These are phyloP conservation scores for Cladosporium austrohemisphaericum DNA, from an alignment of 2,329 filamentous ascomycete genomes.

Conservation along the genomic window DNA sequence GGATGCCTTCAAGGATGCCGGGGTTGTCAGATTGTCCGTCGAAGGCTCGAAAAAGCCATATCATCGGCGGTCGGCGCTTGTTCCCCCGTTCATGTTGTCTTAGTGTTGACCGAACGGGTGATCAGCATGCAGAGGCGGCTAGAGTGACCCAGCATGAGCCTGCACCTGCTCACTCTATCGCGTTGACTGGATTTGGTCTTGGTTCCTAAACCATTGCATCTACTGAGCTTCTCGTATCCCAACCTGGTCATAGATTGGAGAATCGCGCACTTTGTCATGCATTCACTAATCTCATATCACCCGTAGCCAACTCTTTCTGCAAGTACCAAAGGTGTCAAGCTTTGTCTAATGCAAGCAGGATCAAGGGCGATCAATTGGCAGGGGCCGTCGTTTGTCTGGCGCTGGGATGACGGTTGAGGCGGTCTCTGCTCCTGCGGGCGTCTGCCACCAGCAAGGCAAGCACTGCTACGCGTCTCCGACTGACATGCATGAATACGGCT, in stretches of 20 bases:
- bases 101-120: slow-evolving; percentile 2
- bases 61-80: slow-evolving; percentile 13
- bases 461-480: slow-evolving; percentile 14
- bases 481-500: slow-evolving; percentile 15
- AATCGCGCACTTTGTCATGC: slow-evolving; percentile 5
- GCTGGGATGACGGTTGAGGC: slow-evolving; percentile 11
- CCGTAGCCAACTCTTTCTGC: neutral
- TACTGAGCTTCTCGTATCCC: neutral
- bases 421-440: slow-evolving; percentile 6
- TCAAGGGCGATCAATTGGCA: slow-evolving; percentile 7
- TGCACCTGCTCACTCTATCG: neutral
- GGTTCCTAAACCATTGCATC: neutral
- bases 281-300: neutral
- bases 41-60: slow-evolving; percentile 4
- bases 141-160: neutral
- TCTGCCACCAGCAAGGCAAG: slow-evolving; percentile 14
- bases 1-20: slow-evolving; percentile 15
- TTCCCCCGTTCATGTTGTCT: slow-evolving; percentile 10
- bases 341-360: slow-evolving; percentile 13
- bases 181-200: neutral
- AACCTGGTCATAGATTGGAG: neutral
- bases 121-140: neutral
- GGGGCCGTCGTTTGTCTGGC: slow-evolving; percentile 4
- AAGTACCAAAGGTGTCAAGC: slow-evolving; percentile 10
- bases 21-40: slow-evolving; percentile 9